A percentile compares a stretch with the other conserved stretches of the same genome.
These are phyloP conservation scores for Cicer yamashitae DNA, from an alignment of 306 rosid genomes.

Conservation along the genomic window DNA sequence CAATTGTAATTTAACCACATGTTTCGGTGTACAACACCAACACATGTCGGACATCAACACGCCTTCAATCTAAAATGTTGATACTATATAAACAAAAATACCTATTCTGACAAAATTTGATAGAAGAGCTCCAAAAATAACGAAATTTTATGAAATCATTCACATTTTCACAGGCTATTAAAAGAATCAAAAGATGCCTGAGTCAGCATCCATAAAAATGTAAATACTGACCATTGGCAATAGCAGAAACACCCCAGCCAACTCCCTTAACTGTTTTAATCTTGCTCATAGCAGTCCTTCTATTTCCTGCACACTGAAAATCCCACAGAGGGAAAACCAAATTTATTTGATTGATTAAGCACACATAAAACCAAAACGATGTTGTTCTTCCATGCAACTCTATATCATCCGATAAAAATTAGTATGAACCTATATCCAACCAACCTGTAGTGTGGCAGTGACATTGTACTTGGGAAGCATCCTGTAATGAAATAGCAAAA, in stretches of 20 bases:
- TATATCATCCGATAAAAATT: neutral
- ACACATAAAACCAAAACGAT: constrained; percentile 2
- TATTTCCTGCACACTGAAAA: constrained; percentile 88
- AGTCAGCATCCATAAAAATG: constrained; percentile 9
- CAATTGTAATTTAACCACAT: no score
- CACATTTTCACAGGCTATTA: neutral
- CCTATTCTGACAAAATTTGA: neutral
- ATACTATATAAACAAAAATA: no score
- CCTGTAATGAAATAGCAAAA: constrained; percentile 56
- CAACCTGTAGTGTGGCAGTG: constrained; percentile 83
- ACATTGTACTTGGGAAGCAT: constrained; percentile 81
- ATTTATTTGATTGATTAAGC: neutral
- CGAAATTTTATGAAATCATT: neutral
- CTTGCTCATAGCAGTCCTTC: constrained; percentile 97
- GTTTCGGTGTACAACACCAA: no score
- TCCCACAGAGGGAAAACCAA: neutral
- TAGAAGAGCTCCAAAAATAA: neutral
- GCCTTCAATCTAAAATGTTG: no score
- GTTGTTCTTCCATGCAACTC: constrained; percentile 6
- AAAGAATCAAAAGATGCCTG: neutral
- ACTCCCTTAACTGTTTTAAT: constrained; percentile 78
- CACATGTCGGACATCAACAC: no score
- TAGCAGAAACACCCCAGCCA: constrained; percentile 94
- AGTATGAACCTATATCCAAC: neutral
- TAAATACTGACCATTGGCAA: constrained; percentile 78